Evolutionary conservation across 345 rosid genomes (phyloP).

Genomic region (Luvunga scandens): DNA sequence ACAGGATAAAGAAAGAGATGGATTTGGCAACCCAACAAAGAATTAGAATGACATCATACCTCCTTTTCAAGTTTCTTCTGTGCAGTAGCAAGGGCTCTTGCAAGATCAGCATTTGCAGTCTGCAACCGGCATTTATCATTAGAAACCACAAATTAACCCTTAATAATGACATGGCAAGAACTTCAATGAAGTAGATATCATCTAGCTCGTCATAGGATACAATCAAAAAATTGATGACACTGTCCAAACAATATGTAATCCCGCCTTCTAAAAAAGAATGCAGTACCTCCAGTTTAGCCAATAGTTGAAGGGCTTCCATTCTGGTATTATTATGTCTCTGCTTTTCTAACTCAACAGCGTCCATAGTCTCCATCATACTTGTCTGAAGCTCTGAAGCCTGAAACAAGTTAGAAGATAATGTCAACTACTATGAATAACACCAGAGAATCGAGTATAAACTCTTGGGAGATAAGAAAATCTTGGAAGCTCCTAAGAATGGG

Average conservation of each 20-base stretch:
- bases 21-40: slow-evolving; percentile 4
- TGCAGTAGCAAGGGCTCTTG: slow-evolving; percentile 70
- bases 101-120: slow-evolving; percentile 88
- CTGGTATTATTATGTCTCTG: slow-evolving; percentile 94
- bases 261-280: slow-evolving; percentile 8
- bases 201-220: not conserved
- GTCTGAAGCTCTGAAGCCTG: slow-evolving; percentile 95
- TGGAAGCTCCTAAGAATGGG: not conserved
- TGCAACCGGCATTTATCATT: slow-evolving; percentile 42
- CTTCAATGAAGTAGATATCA: slow-evolving; percentile 1
- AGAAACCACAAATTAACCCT: slow-evolving; percentile 20
- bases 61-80: slow-evolving; percentile 85
- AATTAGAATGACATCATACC: slow-evolving; percentile 48
- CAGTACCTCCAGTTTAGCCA: slow-evolving; percentile 87
- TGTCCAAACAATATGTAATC: slow-evolving; percentile 11
- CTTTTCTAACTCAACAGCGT: slow-evolving; percentile 88
- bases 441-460: not conserved
- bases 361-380: slow-evolving; percentile 88
- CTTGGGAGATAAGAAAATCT: not conserved
- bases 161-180: slow-evolving; percentile 8
- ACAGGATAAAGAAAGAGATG: slow-evolving; percentile 3
- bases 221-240: not conserved
- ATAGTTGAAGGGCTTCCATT: slow-evolving; percentile 77
- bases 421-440: not conserved
- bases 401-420: slow-evolving; percentile 22